Evolutionary conservation across 73 alveolate species (phyloP).

Genomic region (Paramecium biaurelia): DNA sequence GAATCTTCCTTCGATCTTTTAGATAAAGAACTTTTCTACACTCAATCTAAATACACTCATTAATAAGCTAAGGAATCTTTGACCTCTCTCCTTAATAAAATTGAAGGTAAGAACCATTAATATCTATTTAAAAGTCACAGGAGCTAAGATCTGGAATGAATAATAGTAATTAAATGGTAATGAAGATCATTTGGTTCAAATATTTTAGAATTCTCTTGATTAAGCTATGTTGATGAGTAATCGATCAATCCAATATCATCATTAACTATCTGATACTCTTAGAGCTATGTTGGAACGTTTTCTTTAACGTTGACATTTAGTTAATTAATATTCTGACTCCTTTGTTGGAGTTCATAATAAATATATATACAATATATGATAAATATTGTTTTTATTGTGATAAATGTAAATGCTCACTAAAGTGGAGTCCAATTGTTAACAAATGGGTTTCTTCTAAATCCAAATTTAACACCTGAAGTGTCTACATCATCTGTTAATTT

Average conservation of each 20-base stretch:
- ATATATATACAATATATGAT: background rate
- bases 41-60: constrained; percentile 38
- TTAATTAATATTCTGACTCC: background rate
- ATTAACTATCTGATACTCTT: background rate
- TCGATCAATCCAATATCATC: background rate
- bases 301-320: constrained; percentile 28
- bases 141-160: background rate
- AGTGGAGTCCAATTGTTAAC: constrained; percentile 63
- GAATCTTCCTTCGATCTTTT: background rate
- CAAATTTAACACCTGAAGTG: constrained; percentile 51
- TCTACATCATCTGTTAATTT: constrained; percentile 49
- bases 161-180: background rate
- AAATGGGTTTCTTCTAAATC: constrained; percentile 40
- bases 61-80: constrained; percentile 1
- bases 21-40: constrained; percentile 15
- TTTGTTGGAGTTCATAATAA: background rate
- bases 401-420: constrained; percentile 22
- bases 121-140: background rate
- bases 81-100: background rate
- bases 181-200: background rate
- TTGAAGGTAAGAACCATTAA: background rate
- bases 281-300: constrained; percentile 26
- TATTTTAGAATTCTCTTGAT: background rate
- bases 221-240: background rate
- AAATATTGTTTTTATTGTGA: background rate